phyloP scores from a whole-genome alignment of 2,329 filamentous ascomycete species.

The Colletotrichum sp. region DNA sequence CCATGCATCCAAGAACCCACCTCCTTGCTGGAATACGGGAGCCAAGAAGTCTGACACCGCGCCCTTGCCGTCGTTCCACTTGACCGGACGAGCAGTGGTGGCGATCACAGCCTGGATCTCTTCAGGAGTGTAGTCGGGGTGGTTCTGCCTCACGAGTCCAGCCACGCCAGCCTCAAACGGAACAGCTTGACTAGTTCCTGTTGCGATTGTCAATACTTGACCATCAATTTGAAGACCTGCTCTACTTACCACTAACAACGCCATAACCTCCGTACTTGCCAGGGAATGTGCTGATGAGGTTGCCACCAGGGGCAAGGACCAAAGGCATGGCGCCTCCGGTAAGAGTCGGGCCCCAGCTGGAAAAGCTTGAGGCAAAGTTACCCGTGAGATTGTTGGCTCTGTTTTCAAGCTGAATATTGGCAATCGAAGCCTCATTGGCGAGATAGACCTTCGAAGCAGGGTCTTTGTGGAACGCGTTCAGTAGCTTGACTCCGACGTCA shows the following conservation, averaged over 20 bases:
- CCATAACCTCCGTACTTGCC: constrained; percentile 33
- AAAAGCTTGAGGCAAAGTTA: constrained; percentile 22
- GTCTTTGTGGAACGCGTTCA: not conserved
- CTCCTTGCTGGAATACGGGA: constrained; percentile 42
- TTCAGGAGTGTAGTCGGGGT: constrained; percentile 22
- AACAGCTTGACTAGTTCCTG: constrained; percentile 50
- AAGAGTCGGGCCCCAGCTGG: constrained; percentile 45
- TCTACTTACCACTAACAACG: constrained; percentile 31
- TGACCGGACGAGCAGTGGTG: constrained; percentile 24
- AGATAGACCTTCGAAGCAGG: not conserved
- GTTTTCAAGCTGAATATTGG: not conserved
- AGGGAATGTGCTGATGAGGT: constrained; percentile 43
- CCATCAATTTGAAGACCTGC: accelerated
- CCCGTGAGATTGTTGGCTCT: not conserved
- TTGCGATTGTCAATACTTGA: not conserved
- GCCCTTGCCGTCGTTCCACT: constrained; percentile 23
- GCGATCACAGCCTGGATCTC: constrained; percentile 25
- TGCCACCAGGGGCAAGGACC: constrained; percentile 40
- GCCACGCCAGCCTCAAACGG: constrained; percentile 43
- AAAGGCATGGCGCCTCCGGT: constrained; percentile 44
- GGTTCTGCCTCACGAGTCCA: constrained; percentile 26
- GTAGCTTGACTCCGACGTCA: not conserved
- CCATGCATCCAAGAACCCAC: constrained; percentile 39
- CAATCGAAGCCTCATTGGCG: not conserved
- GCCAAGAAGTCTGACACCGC: not conserved